These are phyloP conservation scores for Fusarium temperatum DNA, from an alignment of 2,329 filamentous ascomycete species.

Conservation along the genomic window DNA sequence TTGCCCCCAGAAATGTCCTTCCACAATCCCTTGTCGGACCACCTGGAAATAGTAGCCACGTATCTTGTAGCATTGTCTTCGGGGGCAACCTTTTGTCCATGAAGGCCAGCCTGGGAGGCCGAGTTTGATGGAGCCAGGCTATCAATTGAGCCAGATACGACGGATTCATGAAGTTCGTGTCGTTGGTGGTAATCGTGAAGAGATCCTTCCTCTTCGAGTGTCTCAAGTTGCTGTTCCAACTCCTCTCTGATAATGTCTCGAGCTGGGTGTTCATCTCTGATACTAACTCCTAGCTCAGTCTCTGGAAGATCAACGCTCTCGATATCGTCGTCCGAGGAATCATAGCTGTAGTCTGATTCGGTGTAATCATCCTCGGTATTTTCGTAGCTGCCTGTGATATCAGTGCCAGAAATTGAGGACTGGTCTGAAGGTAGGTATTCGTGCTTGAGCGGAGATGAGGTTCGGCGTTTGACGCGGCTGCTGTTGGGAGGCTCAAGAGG, in stretches of 20 bases:
- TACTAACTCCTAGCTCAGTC: constrained; percentile 67
- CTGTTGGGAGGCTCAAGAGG: constrained; percentile 58
- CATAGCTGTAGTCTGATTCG: constrained; percentile 59
- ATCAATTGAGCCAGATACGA: constrained; percentile 59
- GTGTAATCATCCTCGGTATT: constrained; percentile 54
- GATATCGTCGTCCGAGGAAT: constrained; percentile 63
- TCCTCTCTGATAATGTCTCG: constrained; percentile 41
- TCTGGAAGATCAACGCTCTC: constrained; percentile 69
- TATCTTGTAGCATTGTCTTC: constrained; percentile 58
- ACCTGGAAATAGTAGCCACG: constrained; percentile 67
- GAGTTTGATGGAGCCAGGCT: constrained; percentile 84
- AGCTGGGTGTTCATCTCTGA: constrained; percentile 61
- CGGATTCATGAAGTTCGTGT: constrained; percentile 48
- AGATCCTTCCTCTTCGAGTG: constrained; percentile 24
- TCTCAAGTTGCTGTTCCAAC: constrained; percentile 49
- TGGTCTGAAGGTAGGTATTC: constrained; percentile 89
- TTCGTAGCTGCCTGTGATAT: constrained; percentile 62
- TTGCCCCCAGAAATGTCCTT: constrained; percentile 63
- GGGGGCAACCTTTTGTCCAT: constrained; percentile 56
- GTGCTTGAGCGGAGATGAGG: constrained; percentile 94
- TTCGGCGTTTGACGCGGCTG: constrained; percentile 69
- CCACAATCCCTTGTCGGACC: constrained; percentile 70
- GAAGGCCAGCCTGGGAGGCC: constrained; percentile 74
- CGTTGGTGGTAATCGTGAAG: constrained; percentile 26
- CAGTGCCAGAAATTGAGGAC: constrained; percentile 67